phyloP scores from a whole-genome alignment of 331 rosid genomes.

The Phaseolus coccineus region DNA sequence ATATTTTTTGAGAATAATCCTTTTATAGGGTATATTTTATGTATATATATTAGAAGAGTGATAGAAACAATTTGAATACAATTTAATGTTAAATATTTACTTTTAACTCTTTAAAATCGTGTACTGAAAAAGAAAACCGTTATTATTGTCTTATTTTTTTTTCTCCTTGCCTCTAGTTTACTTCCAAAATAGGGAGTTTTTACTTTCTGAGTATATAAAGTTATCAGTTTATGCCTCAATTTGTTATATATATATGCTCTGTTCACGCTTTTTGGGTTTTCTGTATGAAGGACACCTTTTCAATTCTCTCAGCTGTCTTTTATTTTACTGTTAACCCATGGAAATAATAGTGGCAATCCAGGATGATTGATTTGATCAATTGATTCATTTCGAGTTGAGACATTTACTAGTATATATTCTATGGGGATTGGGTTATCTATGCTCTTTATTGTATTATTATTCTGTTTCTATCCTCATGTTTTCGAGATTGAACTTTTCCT shows the following conservation, averaged over 20 bases:
- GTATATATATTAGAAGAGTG: neutral
- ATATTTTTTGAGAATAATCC: neutral
- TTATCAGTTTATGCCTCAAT: neutral
- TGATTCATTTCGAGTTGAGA: neutral
- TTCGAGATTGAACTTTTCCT: neutral
- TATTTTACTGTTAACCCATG: neutral
- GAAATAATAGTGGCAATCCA: neutral
- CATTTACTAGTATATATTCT: neutral
- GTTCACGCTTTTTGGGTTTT: neutral
- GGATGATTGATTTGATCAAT: slow-evolving; percentile 17
- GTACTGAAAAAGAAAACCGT: neutral
- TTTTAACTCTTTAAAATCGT: neutral
- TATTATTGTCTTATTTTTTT: neutral
- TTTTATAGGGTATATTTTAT: neutral
- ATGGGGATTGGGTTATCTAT: neutral
- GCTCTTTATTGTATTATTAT: neutral
- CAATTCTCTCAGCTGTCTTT: neutral
- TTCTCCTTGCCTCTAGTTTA: neutral
- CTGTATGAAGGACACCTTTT: neutral
- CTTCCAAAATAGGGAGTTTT: neutral
- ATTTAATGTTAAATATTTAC: neutral
- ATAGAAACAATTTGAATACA: neutral
- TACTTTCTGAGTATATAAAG: neutral
- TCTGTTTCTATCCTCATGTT: neutral
- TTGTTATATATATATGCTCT: neutral